Base-by-base conservation (phyloP, 2,329 filamentous ascomycete genomes). In the Claviceps sp. region DNA sequence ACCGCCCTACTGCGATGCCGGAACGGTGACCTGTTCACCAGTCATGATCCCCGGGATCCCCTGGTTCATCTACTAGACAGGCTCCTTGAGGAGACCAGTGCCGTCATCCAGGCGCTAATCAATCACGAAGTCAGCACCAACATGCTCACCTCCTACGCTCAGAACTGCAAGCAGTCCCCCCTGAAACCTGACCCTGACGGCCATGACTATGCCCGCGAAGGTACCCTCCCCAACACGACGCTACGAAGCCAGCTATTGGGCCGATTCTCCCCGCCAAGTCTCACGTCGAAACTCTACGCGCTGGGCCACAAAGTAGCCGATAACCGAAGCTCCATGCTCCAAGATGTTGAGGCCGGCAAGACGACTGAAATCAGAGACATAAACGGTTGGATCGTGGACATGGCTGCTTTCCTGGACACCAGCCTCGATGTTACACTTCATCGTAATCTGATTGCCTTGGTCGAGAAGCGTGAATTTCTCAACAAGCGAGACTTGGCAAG, bases 1-100 rank as follows among this genome's bases (percentile, higher is more conserved):
- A 93, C 88, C 0, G 85, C 84, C 0, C 69, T 96, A 9, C 72
- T 93, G 52, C 76, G 85, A 51, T 84, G 83, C 63, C 79, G 79
- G 55, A 96, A 96, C 59, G 88, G 89, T n/a, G 74, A 76, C 5
- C 65, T 96, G 0, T 80, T 95, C 16, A 75, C 45, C 13, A 52
- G 43, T 26, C 13, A 18, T 11, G 44, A 55, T 26, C 48, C 73
- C 54, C 57, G 61, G 7, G 61, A 65, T 9, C 67, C 72, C 14
- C 62, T 86, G 16, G 74, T 75, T 0, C 72, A 71, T 26, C 72
- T 86, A 5, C 82, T 90, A 62, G 79, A 84, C 45, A 69, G 79
- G 24, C 73, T 96, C 4, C 71, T 95, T 5, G 69, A 72, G n/a
- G 89, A 96, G 62, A 82, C 86, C 5, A 84, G 81, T 48, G 71